These are phyloP conservation scores for Lasiosphaeriaceae sp. DNA, from an alignment of 495 filamentous ascomycete genomes.

Conservation along the genomic window DNA sequence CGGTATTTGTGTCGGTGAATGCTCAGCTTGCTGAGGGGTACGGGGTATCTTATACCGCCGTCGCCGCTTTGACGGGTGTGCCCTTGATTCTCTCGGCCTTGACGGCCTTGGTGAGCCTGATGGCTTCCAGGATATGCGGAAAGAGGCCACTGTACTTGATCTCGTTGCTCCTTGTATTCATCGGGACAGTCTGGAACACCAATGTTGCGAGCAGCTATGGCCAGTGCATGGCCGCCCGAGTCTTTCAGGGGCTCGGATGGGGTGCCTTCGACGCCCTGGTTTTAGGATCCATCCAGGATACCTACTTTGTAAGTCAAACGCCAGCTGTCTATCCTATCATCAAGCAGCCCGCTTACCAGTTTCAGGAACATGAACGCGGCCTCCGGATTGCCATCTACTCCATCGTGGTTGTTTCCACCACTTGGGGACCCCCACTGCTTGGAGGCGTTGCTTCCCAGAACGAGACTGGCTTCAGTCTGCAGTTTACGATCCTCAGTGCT, in stretches of 20 bases:
- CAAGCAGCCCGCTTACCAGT: slow-evolving; percentile 16
- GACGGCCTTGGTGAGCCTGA: slow-evolving; percentile 36
- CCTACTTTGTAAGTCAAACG: slow-evolving; percentile 45
- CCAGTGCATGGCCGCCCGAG: slow-evolving; percentile 45
- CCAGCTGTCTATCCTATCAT: not conserved
- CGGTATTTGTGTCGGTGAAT: slow-evolving; percentile 46
- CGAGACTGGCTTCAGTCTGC: slow-evolving; percentile 33
- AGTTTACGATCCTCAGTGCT: slow-evolving; percentile 44
- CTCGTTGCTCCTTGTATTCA: slow-evolving; percentile 39
- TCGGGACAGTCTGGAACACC: slow-evolving; percentile 46
- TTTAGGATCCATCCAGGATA: slow-evolving; percentile 44
- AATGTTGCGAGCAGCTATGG: slow-evolving; percentile 34
- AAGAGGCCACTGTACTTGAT: slow-evolving; percentile 45
- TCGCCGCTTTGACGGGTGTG: slow-evolving; percentile 44
- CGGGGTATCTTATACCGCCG: slow-evolving; percentile 39
- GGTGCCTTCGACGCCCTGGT: slow-evolving; percentile 48
- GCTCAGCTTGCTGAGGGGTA: slow-evolving; percentile 36
- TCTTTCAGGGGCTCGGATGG: slow-evolving; percentile 52
- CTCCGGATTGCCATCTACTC: slow-evolving; percentile 35
- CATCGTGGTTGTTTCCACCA: slow-evolving; percentile 38
- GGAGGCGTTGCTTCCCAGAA: slow-evolving; percentile 42
- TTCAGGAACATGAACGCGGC: slow-evolving; percentile 46
- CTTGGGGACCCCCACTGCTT: slow-evolving; percentile 47
- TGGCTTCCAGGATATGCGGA: slow-evolving; percentile 40
- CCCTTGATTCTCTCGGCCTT: slow-evolving; percentile 46